These are phyloP conservation scores for Veloboletus limbatus DNA, from an alignment of 1,284 basidiomycete species.

Conservation along the genomic window DNA sequence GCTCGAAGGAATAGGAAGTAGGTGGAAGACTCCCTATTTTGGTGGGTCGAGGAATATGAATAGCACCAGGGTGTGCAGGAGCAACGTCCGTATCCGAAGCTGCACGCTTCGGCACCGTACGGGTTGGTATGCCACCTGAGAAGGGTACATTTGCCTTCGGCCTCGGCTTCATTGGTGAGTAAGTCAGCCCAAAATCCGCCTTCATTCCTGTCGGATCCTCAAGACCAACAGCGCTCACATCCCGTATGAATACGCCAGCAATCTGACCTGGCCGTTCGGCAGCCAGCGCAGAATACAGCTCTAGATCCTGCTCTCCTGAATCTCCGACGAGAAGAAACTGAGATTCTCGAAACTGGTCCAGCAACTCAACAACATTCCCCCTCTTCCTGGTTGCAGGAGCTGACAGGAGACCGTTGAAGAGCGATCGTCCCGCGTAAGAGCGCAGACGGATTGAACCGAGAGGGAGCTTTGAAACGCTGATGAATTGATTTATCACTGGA, in stretches of 20 bases:
- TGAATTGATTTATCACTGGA: constrained; percentile 76
- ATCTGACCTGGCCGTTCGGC: constrained; percentile 64
- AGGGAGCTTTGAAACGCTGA: constrained; percentile 59
- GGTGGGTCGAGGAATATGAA: constrained; percentile 15
- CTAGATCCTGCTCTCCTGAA: constrained; percentile 85
- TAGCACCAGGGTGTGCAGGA: constrained; percentile 1
- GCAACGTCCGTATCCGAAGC: constrained; percentile 25
- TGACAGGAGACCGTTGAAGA: constrained; percentile 74
- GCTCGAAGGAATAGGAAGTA: constrained; percentile 14
- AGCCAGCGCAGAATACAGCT: constrained; percentile 76
- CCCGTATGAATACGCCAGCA: constrained; percentile 74
- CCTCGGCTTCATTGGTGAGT: constrained; percentile 15
- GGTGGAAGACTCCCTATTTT: constrained; percentile 30
- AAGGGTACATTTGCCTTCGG: constrained; percentile 11
- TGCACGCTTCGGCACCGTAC: constrained; percentile 20
- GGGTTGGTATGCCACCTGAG: background rate
- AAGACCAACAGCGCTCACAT: constrained; percentile 51
- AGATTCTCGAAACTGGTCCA: constrained; percentile 73
- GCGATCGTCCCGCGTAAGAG: constrained; percentile 74
- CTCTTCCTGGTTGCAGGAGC: constrained; percentile 80
- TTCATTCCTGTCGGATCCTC: constrained; percentile 57
- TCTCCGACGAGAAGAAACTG: constrained; percentile 85
- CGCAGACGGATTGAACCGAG: constrained; percentile 16
- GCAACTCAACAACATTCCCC: constrained; percentile 70
- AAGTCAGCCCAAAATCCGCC: constrained; percentile 25